phyloP scores from a whole-genome alignment of 2,329 filamentous ascomycete species.

The Arthrobotrys sinensis region DNA sequence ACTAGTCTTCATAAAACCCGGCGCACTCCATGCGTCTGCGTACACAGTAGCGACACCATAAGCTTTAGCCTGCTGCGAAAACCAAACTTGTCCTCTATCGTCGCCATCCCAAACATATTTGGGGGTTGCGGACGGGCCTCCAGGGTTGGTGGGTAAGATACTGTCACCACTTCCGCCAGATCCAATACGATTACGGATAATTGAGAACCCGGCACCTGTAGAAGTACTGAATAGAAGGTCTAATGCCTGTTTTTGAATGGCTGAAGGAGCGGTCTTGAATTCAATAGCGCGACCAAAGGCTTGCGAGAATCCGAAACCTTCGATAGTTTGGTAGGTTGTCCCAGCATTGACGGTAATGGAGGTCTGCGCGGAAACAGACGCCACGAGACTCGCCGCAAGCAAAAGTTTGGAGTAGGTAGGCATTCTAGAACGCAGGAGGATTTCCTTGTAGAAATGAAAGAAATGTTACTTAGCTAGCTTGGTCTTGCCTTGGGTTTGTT shows the following conservation, averaged over 20 bases:
- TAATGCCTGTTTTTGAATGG: slow-evolving; percentile 68
- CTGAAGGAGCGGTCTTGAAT: slow-evolving; percentile 68
- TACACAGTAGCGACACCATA: slow-evolving; percentile 61
- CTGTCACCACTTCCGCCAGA: slow-evolving; percentile 68
- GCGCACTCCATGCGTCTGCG: slow-evolving; percentile 70
- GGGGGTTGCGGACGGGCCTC: slow-evolving; percentile 36
- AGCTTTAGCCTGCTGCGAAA: slow-evolving; percentile 53
- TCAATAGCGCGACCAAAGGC: slow-evolving; percentile 70
- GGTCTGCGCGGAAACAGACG: slow-evolving; percentile 52
- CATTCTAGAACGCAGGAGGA: background rate
- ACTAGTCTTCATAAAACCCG: slow-evolving; percentile 71
- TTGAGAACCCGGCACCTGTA: slow-evolving; percentile 69
- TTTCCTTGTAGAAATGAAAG: background rate
- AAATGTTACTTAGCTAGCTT: slow-evolving; percentile 8
- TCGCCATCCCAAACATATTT: slow-evolving; percentile 54
- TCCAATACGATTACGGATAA: slow-evolving; percentile 70
- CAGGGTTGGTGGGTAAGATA: slow-evolving; percentile 64
- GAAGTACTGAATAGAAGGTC: slow-evolving; percentile 70
- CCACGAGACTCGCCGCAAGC: slow-evolving; percentile 13
- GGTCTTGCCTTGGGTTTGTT: background rate
- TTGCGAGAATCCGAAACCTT: slow-evolving; percentile 70
- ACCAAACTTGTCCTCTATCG: slow-evolving; percentile 54
- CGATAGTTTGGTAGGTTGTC: slow-evolving; percentile 70
- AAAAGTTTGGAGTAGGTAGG: slow-evolving; percentile 22
- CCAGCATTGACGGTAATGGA: slow-evolving; percentile 68